Conservation (phyloP, 164 flowering plant species). For the Aristolochia californica region DNA sequence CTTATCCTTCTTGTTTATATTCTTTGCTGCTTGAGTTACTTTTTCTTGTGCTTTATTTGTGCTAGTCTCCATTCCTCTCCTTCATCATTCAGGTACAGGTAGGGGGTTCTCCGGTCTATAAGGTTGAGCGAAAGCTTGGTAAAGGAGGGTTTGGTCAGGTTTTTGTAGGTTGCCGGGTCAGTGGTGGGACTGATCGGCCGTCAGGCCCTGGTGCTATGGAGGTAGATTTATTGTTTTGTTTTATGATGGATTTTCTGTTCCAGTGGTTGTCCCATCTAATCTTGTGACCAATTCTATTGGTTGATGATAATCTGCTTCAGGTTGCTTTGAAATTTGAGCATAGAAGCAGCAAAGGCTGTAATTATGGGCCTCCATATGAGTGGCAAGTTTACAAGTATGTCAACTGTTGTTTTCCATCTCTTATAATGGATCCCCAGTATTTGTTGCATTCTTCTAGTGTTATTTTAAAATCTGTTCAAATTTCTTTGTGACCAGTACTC, state of each 20-base stretch:
- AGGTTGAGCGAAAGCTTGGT: slow-evolving; percentile 82
- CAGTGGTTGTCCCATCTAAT: background rate
- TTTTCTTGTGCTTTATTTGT: slow-evolving; percentile 1
- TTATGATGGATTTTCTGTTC: too few species aligned
- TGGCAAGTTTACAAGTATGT: slow-evolving; percentile 91
- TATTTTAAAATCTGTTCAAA: background rate
- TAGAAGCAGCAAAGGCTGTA: slow-evolving; percentile 86
- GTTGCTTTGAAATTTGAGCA: slow-evolving; percentile 91
- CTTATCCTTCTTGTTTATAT: background rate
- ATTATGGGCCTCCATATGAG: slow-evolving; percentile 86
- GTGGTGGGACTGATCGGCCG: slow-evolving; percentile 56
- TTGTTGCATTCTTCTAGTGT: background rate
- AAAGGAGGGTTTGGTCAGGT: slow-evolving; percentile 99
- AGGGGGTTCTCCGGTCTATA: slow-evolving; percentile 78
- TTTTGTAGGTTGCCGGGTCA: slow-evolving; percentile 84
- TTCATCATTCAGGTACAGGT: slow-evolving; percentile 64
- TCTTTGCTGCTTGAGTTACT: background rate
- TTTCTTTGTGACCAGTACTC: slow-evolving; percentile 30
- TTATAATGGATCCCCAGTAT: background rate
- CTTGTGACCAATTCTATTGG: background rate
- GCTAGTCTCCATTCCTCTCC: background rate
- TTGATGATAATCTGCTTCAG: slow-evolving; percentile 15
- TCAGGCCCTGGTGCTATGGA: slow-evolving; percentile 57
- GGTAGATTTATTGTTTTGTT: slow-evolving; percentile 39
- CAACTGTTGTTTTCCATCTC: background rate